Percentiles rank a stretch among this genome's conserved stretches.
phyloP scores from a whole-genome alignment of 192 early-diverging fungal genomes.

The Glomus cerebriforme region DNA sequence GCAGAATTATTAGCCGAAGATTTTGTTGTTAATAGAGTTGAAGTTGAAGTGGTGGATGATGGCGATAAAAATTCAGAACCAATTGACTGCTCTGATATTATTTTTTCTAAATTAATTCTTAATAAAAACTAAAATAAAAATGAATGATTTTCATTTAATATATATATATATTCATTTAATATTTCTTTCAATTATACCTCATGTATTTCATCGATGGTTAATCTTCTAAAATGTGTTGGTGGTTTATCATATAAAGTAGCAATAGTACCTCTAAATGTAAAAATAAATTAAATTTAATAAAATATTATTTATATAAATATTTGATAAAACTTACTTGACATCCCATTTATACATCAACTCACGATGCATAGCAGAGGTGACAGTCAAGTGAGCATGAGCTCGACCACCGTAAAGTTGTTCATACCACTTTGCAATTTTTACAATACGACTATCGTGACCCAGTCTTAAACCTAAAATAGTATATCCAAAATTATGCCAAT shows the following conservation, averaged over 20 bases:
- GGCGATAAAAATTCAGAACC: conserved; percentile 43
- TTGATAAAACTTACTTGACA: conserved; percentile 53
- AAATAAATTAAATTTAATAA: not conserved
- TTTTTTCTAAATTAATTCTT: conserved; percentile 44
- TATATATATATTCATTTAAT: no score
- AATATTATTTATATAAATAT: not conserved
- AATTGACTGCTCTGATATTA: conserved; percentile 44
- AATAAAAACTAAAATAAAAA: conserved; percentile 40
- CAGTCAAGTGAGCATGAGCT: conserved; percentile 83
- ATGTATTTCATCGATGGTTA: conserved; percentile 67
- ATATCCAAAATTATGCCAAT: conserved; percentile 98
- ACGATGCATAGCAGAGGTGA: conserved; percentile 79
- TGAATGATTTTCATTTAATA: no score
- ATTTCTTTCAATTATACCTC: no score
- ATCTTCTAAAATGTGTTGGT: conserved; percentile 72
- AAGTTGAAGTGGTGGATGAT: conserved; percentile 40
- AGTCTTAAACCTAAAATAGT: conserved; percentile 79
- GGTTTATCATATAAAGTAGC: conserved; percentile 83
- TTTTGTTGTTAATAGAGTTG: conserved; percentile 52
- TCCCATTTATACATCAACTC: conserved; percentile 65
- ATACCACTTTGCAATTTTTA: conserved; percentile 58
- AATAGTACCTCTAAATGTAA: conserved; percentile 60
- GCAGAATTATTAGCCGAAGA: conserved; percentile 28
- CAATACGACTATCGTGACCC: conserved; percentile 56
- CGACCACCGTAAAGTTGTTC: conserved; percentile 63